phyloP scores from a whole-genome alignment of 495 filamentous ascomycete species.

The Symbiotaphrina buchneri region DNA sequence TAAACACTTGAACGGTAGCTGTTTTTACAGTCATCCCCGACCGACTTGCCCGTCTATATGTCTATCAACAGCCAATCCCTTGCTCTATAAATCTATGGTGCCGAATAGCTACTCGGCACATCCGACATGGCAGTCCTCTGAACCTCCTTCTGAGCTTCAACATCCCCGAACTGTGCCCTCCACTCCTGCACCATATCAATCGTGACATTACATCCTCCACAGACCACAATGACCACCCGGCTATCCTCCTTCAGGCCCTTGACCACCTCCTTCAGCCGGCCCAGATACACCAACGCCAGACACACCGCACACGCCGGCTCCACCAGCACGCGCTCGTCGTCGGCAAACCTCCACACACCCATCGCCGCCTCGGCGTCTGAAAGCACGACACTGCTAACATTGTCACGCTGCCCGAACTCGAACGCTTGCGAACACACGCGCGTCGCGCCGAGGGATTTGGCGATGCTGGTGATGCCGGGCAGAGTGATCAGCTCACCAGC shows the following conservation, averaged over 20 bases:
- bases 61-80: too few species aligned
- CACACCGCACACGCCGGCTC: conserved; percentile 63
- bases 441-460: conserved; percentile 54
- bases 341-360: conserved; percentile 51
- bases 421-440: conserved; percentile 53
- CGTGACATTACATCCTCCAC: conserved; percentile 61
- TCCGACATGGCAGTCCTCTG: too few species aligned
- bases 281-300: conserved; percentile 25
- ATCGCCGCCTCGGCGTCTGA: conserved; percentile 62
- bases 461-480: conserved; percentile 56
- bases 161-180: conserved; percentile 30
- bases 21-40: too few species aligned
- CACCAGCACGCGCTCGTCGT: conserved; percentile 61
- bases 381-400: conserved; percentile 43
- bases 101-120: too few species aligned
- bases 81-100: too few species aligned
- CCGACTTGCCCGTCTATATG: too few species aligned
- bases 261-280: conserved; percentile 36
- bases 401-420: conserved; percentile 24
- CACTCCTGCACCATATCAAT: conserved; percentile 42
- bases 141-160: too few species aligned
- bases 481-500: conserved; percentile 40
- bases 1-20: too few species aligned
- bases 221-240: conserved; percentile 70
- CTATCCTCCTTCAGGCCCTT: conserved; percentile 28